Conservation (phyloP, 1,139 yeast genomes). For the Magnusiomyces tetraspermus region DNA sequence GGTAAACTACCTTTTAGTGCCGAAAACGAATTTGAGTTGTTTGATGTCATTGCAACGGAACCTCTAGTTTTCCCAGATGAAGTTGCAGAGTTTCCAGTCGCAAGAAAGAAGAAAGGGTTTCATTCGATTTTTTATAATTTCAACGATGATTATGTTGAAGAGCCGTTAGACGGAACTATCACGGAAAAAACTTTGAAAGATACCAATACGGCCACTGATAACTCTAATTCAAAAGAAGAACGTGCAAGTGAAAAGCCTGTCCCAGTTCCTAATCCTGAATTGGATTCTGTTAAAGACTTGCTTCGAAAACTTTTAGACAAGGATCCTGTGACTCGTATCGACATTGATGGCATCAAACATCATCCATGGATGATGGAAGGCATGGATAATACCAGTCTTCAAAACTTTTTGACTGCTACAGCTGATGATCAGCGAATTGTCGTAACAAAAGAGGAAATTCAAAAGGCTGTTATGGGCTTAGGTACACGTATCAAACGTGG, state of each 20-base stretch:
- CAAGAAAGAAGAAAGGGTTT: constrained; percentile 2
- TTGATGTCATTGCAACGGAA: constrained; percentile 68
- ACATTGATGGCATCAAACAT: constrained; percentile 60
- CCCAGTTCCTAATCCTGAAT: constrained; percentile 22
- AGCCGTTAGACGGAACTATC: not conserved
- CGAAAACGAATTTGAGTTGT: constrained; percentile 75
- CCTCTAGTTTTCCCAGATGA: constrained; percentile 53
- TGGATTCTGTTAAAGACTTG: constrained; percentile 51
- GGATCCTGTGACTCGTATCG: constrained; percentile 59
- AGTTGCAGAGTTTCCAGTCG: constrained; percentile 16
- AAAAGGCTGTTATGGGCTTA: constrained; percentile 65
- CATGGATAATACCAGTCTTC: constrained; percentile 39
- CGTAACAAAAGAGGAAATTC: constrained; percentile 58
- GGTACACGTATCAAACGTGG: constrained; percentile 54
- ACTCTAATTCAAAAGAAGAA: not conserved
- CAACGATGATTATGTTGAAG: constrained; percentile 2
- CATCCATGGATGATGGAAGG: constrained; percentile 73
- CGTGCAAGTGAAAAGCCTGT: constrained; percentile 14
- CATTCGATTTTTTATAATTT: constrained; percentile 17
- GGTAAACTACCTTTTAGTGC: constrained; percentile 90
- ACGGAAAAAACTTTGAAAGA: not conserved
- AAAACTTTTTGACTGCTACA: constrained; percentile 28
- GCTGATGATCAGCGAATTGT: constrained; percentile 38
- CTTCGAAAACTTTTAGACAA: constrained; percentile 56
- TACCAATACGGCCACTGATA: no score